These are phyloP conservation scores for Neopestalotiopsis clavispora DNA, from an alignment of 2,329 filamentous ascomycete genomes.

Conservation along the genomic window DNA sequence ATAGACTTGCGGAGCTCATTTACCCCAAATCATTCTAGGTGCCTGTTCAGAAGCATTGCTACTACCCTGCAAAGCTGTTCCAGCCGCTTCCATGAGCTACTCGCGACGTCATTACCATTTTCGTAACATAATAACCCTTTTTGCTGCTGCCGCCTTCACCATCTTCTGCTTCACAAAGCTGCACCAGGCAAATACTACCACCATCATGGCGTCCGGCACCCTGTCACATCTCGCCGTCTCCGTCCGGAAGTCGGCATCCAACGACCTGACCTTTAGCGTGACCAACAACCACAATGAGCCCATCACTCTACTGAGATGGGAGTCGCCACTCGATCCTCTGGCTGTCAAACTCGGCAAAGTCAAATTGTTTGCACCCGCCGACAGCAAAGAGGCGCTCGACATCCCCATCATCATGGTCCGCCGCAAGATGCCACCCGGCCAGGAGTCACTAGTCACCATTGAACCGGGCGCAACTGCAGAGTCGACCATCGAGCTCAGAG, in stretches of 20 bases:
- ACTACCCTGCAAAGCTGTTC: slow-evolving; percentile 1
- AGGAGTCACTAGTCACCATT: slow-evolving; percentile 44
- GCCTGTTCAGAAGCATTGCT: not conserved
- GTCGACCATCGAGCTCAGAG: slow-evolving; percentile 42
- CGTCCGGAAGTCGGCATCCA: slow-evolving; percentile 31
- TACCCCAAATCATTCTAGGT: not conserved
- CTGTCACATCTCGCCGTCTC: slow-evolving; percentile 32
- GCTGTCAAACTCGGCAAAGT: slow-evolving; percentile 48
- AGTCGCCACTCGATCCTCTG: slow-evolving; percentile 50
- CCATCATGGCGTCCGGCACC: slow-evolving; percentile 27
- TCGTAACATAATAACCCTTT: slow-evolving; percentile 11
- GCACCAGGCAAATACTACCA: slow-evolving; percentile 18
- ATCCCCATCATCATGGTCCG: slow-evolving; percentile 43
- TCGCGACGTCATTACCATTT: slow-evolving; percentile 8
- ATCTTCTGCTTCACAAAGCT: slow-evolving; percentile 25
- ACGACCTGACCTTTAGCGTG: slow-evolving; percentile 41
- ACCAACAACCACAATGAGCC: slow-evolving; percentile 44
- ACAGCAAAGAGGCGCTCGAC: slow-evolving; percentile 35
- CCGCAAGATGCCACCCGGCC: slow-evolving; percentile 45
- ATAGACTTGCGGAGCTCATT: not conserved
- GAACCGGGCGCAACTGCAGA: slow-evolving; percentile 40
- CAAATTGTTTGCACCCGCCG: slow-evolving; percentile 40
- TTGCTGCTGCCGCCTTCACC: slow-evolving; percentile 18
- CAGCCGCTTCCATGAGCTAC: slow-evolving; percentile 14
- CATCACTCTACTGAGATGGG: slow-evolving; percentile 48